Conservation (phyloP, 306 rosid genomes). For the Inga laurina region DNA sequence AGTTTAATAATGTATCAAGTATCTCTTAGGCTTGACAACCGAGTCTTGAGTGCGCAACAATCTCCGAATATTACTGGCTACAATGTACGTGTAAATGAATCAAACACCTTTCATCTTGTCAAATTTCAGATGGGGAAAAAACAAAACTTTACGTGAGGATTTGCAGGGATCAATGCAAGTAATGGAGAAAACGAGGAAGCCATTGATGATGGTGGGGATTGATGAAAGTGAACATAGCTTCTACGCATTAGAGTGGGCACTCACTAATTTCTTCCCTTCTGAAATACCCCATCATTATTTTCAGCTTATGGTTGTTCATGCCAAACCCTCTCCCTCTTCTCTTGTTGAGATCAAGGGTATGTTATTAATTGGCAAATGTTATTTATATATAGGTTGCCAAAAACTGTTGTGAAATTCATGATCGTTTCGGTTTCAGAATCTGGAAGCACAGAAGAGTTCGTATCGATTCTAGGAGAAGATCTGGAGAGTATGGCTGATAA, state of each 20-base stretch:
- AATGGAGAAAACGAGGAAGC: constrained; percentile 14
- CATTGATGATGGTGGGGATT: constrained; percentile 10
- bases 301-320: neutral
- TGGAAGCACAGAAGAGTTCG: neutral
- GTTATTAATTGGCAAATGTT: too few species aligned
- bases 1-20: too few species aligned
- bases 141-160: neutral
- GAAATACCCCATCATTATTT: neutral
- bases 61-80: neutral
- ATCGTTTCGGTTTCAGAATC: neutral
- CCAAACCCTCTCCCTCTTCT: constrained; percentile 19
- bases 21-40: neutral
- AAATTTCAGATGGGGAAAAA: neutral
- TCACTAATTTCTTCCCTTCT: constrained; percentile 9
- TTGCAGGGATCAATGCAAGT: neutral
- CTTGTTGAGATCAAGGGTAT: neutral
- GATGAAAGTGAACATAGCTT: constrained; percentile 21
- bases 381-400: too few species aligned
- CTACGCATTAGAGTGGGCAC: constrained; percentile 7
- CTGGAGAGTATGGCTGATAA: neutral
- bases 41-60: constrained; percentile 1
- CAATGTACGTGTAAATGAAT: neutral
- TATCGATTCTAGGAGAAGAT: neutral
- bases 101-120: neutral
- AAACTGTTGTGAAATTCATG: neutral